A percentile compares a stretch with the other conserved stretches of the same genome.
Conservation (phyloP, 1,284 basidiomycete genomes). For the Apiotrichum brassicae region DNA sequence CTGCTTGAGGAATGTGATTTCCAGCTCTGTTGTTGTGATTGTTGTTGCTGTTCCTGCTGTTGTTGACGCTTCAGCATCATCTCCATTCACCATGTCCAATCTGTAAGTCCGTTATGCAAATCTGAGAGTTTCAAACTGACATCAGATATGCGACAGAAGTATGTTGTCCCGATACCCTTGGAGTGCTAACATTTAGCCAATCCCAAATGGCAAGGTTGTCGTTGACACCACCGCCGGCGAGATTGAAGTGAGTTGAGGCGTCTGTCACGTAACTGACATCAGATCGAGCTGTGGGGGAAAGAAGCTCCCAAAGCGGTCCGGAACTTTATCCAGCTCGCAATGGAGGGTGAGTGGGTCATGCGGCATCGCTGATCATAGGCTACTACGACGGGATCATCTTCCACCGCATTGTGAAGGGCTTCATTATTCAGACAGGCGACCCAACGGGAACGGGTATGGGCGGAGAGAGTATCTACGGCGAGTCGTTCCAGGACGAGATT, state of each 20-base stretch:
- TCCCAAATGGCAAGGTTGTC: conserved; percentile 77
- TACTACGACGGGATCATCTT: conserved; percentile 95
- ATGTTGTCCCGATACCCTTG: background rate
- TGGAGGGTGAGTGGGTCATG: conserved; percentile 64
- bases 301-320: conserved; percentile 90
- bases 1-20: too few species aligned
- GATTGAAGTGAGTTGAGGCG: conserved; percentile 55
- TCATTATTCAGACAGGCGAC: conserved; percentile 94
- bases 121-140: background rate
- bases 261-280: conserved; percentile 2
- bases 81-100: conserved; percentile 21
- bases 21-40: background rate
- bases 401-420: conserved; percentile 73
- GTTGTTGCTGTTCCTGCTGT: background rate
- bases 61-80: background rate
- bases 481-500: conserved; percentile 89
- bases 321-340: conserved; percentile 81
- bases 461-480: conserved; percentile 86
- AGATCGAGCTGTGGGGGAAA: conserved; percentile 89
- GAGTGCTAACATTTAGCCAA: conserved; percentile 26
- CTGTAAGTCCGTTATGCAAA: conserved; percentile 29
- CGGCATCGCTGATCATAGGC: conserved; percentile 51
- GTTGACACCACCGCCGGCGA: conserved; percentile 86
- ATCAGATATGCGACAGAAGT: conserved; percentile 43
- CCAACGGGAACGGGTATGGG: conserved; percentile 80